Conservation (phyloP, 306 rosid genomes). For the Casuarina equisetifolia region DNA sequence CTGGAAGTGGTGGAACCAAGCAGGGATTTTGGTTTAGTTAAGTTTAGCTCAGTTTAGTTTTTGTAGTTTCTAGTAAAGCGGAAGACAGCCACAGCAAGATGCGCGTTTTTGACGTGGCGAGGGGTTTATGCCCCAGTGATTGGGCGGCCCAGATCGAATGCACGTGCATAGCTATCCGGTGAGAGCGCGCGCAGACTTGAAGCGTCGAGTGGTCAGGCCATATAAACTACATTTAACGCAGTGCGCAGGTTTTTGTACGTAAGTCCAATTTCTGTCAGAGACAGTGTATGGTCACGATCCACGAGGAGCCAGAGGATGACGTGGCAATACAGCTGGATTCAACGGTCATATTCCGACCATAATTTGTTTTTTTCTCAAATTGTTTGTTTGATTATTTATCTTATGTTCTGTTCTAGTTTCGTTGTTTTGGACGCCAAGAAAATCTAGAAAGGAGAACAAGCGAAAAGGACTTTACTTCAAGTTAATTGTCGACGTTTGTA, state of each 20-base stretch:
- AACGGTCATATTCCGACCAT: slow-evolving; percentile 33
- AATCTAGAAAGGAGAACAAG: no score
- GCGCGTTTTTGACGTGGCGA: neutral
- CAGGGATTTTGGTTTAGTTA: neutral
- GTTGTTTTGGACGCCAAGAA: neutral
- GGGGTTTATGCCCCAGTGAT: slow-evolving; percentile 24
- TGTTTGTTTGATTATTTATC: neutral
- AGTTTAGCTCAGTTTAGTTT: no score
- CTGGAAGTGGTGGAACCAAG: slow-evolving; percentile 12
- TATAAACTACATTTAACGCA: neutral
- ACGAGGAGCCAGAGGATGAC: slow-evolving; percentile 33
- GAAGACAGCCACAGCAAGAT: neutral
- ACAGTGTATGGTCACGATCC: neutral
- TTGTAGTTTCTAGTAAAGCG: neutral
- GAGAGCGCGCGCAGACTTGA: slow-evolving; percentile 8
- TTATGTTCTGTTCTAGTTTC: neutral
- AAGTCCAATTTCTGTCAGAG: neutral
- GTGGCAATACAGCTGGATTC: slow-evolving; percentile 43
- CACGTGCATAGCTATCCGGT: slow-evolving; percentile 17
- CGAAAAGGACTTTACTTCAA: neutral
- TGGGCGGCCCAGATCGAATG: slow-evolving; percentile 34
- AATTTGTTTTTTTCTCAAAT: neutral
- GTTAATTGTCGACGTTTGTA: no score
- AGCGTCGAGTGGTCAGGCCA: slow-evolving; percentile 1
- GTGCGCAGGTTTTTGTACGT: neutral